Conservation (phyloP, 441 rosid species). For the Erodium trifolium region DNA sequence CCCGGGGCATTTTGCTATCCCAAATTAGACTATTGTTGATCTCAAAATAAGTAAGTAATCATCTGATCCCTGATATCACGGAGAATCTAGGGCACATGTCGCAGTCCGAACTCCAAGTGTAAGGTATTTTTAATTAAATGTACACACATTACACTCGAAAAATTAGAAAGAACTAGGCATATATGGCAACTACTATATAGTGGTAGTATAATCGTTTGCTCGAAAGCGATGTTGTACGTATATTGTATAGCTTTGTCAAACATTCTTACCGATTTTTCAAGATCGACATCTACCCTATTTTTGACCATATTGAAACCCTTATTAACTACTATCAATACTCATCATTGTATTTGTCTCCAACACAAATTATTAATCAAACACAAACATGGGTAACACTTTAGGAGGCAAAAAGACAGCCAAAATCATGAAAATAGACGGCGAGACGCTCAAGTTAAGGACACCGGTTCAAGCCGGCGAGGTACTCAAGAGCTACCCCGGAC, state of each 20-base stretch:
- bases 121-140: too few relatives aligned
- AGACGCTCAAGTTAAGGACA: slow-evolving; percentile 62
- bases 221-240: not conserved
- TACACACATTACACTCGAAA: too few relatives aligned
- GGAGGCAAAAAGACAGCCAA: slow-evolving; percentile 50
- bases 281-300: not conserved
- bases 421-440: slow-evolving; percentile 79
- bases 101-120: too few relatives aligned
- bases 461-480: slow-evolving; percentile 68
- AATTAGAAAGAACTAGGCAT: not conserved
- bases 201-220: not conserved
- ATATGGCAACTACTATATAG: not conserved
- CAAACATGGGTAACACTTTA: slow-evolving; percentile 67
- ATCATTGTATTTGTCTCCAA: not conserved
- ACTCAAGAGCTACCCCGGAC: slow-evolving; percentile 51
- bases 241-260: not conserved
- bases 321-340: not conserved
- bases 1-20: too few relatives aligned
- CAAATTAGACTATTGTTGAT: too few relatives aligned
- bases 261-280: not conserved
- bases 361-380: slow-evolving; percentile 9
- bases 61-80: not conserved
- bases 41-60: not conserved
- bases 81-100: not conserved
- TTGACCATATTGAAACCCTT: not conserved